Evolutionary conservation across 257 asterid genomes (phyloP).

Genomic region (Petunia axillaris): DNA sequence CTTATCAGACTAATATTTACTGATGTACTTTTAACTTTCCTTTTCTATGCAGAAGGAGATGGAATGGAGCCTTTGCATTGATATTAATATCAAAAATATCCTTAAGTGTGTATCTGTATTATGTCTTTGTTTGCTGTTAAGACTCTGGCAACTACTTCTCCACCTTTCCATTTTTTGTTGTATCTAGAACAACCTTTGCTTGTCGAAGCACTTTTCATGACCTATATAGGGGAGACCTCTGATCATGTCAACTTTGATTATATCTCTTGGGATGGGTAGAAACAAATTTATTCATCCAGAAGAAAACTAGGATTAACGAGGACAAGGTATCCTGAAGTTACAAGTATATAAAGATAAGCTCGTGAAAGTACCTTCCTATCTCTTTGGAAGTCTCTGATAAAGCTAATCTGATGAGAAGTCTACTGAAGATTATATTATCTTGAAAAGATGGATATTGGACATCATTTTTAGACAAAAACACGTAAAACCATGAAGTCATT

Average conservation of each 20-base stretch:
- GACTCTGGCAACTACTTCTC: background rate
- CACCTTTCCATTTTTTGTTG: background rate
- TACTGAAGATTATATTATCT: slow-evolving; percentile 8
- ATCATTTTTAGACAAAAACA: background rate
- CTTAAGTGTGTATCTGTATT: slow-evolving; percentile 28
- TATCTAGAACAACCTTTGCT: background rate
- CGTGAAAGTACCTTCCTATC: background rate
- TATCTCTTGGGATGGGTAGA: slow-evolving; percentile 10
- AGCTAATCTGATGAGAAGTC: slow-evolving; percentile 8
- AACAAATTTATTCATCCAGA: background rate
- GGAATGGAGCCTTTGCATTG: slow-evolving; percentile 88
- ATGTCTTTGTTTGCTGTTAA: slow-evolving; percentile 13
- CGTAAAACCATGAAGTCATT: slow-evolving; percentile 3
- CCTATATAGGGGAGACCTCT: background rate
- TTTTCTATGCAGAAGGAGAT: slow-evolving; percentile 74
- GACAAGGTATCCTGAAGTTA: background rate
- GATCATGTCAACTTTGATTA: slow-evolving; percentile 3
- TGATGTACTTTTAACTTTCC: slow-evolving; percentile 25
- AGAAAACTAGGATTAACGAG: background rate
- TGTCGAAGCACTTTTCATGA: background rate
- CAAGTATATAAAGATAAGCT: background rate
- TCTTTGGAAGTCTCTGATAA: background rate
- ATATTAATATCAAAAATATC: slow-evolving; percentile 85
- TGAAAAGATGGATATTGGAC: slow-evolving; percentile 3
- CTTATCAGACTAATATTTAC: slow-evolving; percentile 13